Evolutionary conservation across 2,329 filamentous ascomycete genomes (phyloP).

Genomic region (Sclerotinia subarctica): DNA sequence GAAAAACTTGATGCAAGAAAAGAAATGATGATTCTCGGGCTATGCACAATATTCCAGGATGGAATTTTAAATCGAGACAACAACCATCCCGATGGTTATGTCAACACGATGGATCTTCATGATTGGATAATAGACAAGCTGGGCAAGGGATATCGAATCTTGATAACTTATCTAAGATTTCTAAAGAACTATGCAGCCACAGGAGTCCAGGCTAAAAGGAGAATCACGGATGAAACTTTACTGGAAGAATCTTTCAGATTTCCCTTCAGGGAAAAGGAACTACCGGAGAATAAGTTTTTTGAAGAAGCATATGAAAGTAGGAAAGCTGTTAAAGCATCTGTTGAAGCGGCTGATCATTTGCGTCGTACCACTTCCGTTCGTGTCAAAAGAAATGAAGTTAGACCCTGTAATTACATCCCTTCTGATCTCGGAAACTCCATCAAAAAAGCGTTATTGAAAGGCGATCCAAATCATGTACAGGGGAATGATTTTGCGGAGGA

Average conservation of each 20-base stretch:
- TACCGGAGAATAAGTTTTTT: background rate
- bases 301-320: background rate
- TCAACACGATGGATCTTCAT: background rate
- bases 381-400: background rate
- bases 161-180: background rate
- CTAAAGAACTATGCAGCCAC: slow-evolving; percentile 6
- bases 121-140: background rate
- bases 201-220: background rate
- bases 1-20: background rate
- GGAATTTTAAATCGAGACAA: background rate
- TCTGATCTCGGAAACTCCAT: background rate
- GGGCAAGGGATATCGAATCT: background rate
- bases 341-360: background rate
- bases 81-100: background rate
- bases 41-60: background rate
- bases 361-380: background rate
- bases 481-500: background rate
- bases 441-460: background rate
- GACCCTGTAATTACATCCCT: background rate
- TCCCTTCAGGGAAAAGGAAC: too few species aligned
- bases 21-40: background rate
- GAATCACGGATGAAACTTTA: background rate
- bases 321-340: too few species aligned
- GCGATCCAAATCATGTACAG: background rate
- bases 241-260: too few species aligned